phyloP scores from a whole-genome alignment of 106 monocot genomes.

The Xerophyta viscosa region DNA sequence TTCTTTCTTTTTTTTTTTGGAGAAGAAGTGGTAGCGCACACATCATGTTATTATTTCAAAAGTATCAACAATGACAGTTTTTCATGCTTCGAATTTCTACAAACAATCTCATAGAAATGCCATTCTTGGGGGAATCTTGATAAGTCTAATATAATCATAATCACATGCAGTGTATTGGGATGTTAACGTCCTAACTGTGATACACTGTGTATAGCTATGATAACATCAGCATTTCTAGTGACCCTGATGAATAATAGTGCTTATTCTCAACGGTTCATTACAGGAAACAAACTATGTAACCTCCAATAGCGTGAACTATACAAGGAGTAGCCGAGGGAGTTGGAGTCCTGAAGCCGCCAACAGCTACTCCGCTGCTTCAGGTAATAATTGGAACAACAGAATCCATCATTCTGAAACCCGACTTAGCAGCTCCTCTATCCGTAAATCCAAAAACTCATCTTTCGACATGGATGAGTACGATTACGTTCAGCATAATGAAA shows the following conservation, averaged over 20 bases:
- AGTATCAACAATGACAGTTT: no score
- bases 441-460: conserved; percentile 5
- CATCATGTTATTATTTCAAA: no score
- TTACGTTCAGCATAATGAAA: conserved; percentile 28
- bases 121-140: no score
- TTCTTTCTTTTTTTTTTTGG: no score
- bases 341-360: conserved; percentile 44
- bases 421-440: not conserved
- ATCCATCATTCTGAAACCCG: conserved; percentile 12
- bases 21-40: no score
- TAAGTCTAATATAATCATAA: no score
- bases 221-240: no score
- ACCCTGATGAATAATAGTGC: no score
- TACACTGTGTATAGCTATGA: not conserved
- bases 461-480: conserved; percentile 59
- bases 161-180: no score
- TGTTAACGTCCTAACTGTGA: no score
- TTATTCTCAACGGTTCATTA: conserved; percentile 11
- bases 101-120: no score
- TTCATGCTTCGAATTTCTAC: no score
- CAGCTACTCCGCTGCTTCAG: conserved; percentile 10
- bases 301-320: conserved; percentile 5
- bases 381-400: not conserved
- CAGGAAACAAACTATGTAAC: conserved; percentile 27
- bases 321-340: conserved; percentile 41